Evolutionary conservation across 1,284 basidiomycete genomes (phyloP).

Genomic region (Melanopsichium pennsylvanicum): DNA sequence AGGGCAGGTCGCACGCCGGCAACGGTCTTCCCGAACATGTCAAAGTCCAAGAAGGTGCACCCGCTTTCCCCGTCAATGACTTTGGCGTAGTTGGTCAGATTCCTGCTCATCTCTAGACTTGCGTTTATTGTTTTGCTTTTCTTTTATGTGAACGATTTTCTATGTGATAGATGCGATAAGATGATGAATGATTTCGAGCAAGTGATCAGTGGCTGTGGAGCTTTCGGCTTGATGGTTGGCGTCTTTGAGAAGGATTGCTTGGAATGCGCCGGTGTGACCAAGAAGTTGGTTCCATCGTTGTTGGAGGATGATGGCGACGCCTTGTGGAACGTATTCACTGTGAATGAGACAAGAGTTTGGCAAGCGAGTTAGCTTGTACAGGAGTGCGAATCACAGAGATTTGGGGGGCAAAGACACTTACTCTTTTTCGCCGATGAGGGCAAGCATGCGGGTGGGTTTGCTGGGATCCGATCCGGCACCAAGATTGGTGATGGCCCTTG

Average conservation of each 20-base stretch:
- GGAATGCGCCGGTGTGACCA: conserved; percentile 13
- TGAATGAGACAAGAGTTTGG: background rate
- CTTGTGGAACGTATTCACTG: conserved; percentile 48
- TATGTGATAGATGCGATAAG: conserved; percentile 19
- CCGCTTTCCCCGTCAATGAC: conserved; percentile 34
- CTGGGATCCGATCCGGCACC: background rate
- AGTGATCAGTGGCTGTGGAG: conserved; percentile 24
- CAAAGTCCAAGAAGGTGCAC: conserved; percentile 27
- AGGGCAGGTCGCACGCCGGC: conserved; percentile 24
- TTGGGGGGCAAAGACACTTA: conserved; percentile 32
- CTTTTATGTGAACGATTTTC: background rate
- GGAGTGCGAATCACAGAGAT: no score
- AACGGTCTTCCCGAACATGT: conserved; percentile 29
- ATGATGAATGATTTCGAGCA: conserved; percentile 31
- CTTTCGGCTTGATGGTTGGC: conserved; percentile 57
- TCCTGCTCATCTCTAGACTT: conserved; percentile 27
- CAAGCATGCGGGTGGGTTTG: conserved; percentile 26
- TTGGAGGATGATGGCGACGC: conserved; percentile 20
- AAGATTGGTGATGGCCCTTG: conserved; percentile 19
- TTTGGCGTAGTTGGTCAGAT: conserved; percentile 37
- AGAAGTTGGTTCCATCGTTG: conserved; percentile 40
- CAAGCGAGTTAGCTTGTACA: background rate
- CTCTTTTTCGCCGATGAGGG: conserved; percentile 55
- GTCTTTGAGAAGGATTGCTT: conserved; percentile 29
- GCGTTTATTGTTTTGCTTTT: background rate